Base-by-base conservation (phyloP, 2,329 filamentous ascomycete genomes). In the Paecilomyces variotii region DNA sequence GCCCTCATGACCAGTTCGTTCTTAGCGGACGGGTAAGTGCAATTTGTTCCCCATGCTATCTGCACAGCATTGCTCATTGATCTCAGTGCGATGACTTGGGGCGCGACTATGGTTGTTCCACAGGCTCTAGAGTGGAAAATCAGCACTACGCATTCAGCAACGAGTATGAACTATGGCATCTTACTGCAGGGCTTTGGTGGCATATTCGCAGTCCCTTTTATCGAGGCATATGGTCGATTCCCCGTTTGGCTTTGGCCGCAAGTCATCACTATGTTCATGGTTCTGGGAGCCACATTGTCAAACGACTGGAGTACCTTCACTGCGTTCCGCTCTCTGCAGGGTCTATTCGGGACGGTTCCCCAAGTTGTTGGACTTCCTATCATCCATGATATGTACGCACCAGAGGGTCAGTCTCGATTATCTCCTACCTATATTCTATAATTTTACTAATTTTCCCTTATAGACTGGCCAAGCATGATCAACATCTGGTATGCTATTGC, bases 161-260 rank as follows among this genome's bases (percentile, higher is more conserved):
- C 73, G 9, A 74, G 69, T 49, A 69, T 76, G 68, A 76, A 73
- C 61, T 74, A 72, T 49, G 73, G 73, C 2, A 74, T 75, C 50
- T 59, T 76, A 32, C 59, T 76, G 24, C 73, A 76, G 57, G 73
- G 72, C 0, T 67, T 73, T 25, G 73, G 73, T 9, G 73, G 73
- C 3, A 66, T 75, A 14, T 64, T 75, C 50, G 72, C 71, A 2
- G 72, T 75, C 14, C 73, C 72, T 2, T 60, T 75, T 1, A 74
- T 74, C 52, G 71, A 75, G 58, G 70, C 72, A 1, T 76, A 74
- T 61, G 74, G 76, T 61, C 67, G 76, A 76, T 70, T 75, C 24
- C 76, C 76, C 1, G 65, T 77, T 45, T 74, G 75, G 70, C 66
- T 78, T 49, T 78, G 74, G 75, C 70, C 74, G 1, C 73, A 75